A percentile compares a stretch with the other conserved stretches of the same genome.
These are phyloP conservation scores for Zygosaccharomyces pseudorouxii DNA, from an alignment of 805 yeast species.

Conservation along the genomic window DNA sequence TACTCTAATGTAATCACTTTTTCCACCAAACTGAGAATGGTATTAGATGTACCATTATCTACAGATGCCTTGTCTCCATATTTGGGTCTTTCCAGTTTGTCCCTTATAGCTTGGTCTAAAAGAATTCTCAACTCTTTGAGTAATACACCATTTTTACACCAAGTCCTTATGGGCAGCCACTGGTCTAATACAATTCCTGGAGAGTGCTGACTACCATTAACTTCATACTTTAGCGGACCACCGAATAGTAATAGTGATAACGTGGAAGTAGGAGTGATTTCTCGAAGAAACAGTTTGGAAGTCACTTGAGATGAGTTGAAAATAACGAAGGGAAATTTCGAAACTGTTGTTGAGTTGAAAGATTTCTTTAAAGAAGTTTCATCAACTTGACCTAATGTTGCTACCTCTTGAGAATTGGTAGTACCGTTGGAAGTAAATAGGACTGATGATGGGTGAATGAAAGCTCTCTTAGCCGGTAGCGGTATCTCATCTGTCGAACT, in stretches of 20 bases:
- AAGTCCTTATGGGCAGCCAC: constrained; percentile 88
- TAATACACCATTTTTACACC: constrained; percentile 91
- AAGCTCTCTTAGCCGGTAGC: constrained; percentile 65
- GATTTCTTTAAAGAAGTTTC: constrained; percentile 21
- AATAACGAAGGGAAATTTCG: constrained; percentile 57
- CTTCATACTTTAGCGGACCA: constrained; percentile 60
- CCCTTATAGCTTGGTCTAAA: constrained; percentile 63
- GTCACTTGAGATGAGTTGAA: constrained; percentile 60
- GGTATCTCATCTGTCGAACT: constrained; percentile 17
- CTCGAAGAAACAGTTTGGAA: constrained; percentile 63
- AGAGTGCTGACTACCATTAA: constrained; percentile 45
- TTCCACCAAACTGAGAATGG: constrained; percentile 41
- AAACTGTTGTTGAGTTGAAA: constrained; percentile 33
- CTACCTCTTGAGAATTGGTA: constrained; percentile 25
- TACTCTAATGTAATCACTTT: constrained; percentile 28
- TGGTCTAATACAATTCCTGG: constrained; percentile 82
- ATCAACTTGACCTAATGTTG: constrained; percentile 19
- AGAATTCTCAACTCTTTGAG: constrained; percentile 63
- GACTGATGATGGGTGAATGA: constrained; percentile 82
- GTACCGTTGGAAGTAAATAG: constrained; percentile 48
- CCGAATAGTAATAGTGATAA: constrained; percentile 77
- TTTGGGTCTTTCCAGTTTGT: constrained; percentile 50
- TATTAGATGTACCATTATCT: constrained; percentile 30
- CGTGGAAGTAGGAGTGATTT: constrained; percentile 73
- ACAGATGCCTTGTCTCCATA: constrained; percentile 19